These are phyloP conservation scores for Chalciporus pseudorubinellus DNA, from an alignment of 768 basidiomycete genomes.

Conservation along the genomic window DNA sequence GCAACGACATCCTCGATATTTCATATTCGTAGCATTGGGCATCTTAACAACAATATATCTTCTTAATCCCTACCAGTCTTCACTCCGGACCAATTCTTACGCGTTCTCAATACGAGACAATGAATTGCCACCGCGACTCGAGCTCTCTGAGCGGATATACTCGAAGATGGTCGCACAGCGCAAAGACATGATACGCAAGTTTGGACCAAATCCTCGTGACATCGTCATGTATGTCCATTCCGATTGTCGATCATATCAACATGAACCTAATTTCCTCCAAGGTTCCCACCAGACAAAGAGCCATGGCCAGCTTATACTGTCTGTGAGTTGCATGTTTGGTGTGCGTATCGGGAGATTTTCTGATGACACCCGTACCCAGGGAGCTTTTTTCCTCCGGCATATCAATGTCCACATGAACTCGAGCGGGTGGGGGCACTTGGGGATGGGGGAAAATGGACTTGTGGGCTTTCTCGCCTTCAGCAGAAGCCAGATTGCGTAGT, in stretches of 20 bases:
- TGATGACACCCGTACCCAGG: constrained; percentile 24
- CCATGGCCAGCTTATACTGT: constrained; percentile 60
- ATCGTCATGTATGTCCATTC: constrained; percentile 36
- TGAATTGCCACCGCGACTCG: constrained; percentile 39
- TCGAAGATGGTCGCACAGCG: constrained; percentile 40
- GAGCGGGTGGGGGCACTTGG: constrained; percentile 50
- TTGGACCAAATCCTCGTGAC: constrained; percentile 51
- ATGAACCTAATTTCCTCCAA: constrained; percentile 20
- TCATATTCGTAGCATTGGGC: constrained; percentile 40
- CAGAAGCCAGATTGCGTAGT: constrained; percentile 56
- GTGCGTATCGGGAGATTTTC: neutral
- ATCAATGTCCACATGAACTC: constrained; percentile 42
- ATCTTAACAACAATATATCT: constrained; percentile 47
- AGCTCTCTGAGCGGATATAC: constrained; percentile 46
- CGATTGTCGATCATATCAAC: constrained; percentile 3
- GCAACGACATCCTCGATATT: constrained; percentile 54
- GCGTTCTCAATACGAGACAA: constrained; percentile 30
- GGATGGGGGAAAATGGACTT: constrained; percentile 72
- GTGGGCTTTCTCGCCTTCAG: constrained; percentile 55
- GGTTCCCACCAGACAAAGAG: constrained; percentile 49
- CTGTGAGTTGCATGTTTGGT: constrained; percentile 37
- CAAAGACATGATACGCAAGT: constrained; percentile 49
- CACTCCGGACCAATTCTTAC: constrained; percentile 22
- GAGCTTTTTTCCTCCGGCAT: constrained; percentile 47
- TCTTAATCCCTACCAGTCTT: constrained; percentile 37